A percentile compares a stretch with the other conserved stretches of the same genome.
Evolutionary conservation across 1,284 basidiomycete species (phyloP).

Genomic region (Tilletiaria anomala): DNA sequence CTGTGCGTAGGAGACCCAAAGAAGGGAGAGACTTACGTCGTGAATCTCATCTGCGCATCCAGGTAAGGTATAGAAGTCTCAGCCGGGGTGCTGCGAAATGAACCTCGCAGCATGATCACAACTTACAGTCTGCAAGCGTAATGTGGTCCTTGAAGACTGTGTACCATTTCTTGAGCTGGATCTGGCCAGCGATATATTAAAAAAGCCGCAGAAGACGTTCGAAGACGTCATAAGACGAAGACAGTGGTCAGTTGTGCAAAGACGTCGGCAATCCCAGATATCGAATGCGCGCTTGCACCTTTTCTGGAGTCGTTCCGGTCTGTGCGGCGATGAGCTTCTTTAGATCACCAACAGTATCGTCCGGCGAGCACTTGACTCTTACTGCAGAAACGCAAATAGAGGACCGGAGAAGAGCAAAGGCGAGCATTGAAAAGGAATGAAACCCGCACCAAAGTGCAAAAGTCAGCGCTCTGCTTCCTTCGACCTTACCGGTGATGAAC

Average conservation of each 20-base stretch:
- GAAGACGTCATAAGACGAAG: neutral
- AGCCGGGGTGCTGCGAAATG: neutral
- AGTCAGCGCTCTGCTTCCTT: neutral
- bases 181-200: slow-evolving; percentile 49
- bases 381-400: too few species aligned
- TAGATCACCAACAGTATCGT: slow-evolving; percentile 90
- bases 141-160: slow-evolving; percentile 49
- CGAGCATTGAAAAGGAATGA: neutral
- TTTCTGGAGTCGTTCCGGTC: slow-evolving; percentile 61
- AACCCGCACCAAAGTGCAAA: neutral
- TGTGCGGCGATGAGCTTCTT: slow-evolving; percentile 95
- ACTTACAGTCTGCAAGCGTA: slow-evolving; percentile 76
- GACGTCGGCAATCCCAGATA: too few species aligned
- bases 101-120: slow-evolving; percentile 4
- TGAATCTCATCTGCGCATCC: slow-evolving; percentile 6
- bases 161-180: slow-evolving; percentile 86
- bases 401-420: neutral
- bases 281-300: slow-evolving; percentile 19
- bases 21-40: slow-evolving; percentile 2
- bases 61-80: neutral
- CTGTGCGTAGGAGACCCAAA: neutral
- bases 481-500: neutral
- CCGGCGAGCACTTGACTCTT: slow-evolving; percentile 45
- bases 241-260: neutral
- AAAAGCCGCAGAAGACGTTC: neutral